Percentiles rank a stretch among this genome's conserved stretches.
Conservation (phyloP, 2,329 filamentous ascomycete species). For the Aureobasidium namibiae region DNA sequence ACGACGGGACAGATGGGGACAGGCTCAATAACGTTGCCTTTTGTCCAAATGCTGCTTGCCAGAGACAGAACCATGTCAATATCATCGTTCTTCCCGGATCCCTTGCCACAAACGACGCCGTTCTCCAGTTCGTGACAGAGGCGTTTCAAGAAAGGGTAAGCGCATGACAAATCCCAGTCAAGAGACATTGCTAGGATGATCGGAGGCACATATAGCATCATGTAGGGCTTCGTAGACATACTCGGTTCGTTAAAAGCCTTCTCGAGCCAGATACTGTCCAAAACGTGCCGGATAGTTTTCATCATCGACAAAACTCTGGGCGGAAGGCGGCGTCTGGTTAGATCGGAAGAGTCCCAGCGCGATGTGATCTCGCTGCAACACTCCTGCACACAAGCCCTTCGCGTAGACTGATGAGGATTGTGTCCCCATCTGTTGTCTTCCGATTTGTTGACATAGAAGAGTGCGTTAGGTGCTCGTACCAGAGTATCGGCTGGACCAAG, state of each 20-base stretch:
- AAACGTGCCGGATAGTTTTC: background rate
- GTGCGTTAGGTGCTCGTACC: no score
- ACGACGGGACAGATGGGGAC: background rate
- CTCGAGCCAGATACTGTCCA: background rate
- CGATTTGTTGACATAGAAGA: no score
- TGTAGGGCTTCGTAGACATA: background rate
- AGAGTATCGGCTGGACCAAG: no score
- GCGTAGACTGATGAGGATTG: no score
- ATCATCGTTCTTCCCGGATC: background rate
- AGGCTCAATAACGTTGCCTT: background rate
- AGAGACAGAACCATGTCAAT: background rate
- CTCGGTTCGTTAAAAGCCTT: background rate
- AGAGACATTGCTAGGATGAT: background rate
- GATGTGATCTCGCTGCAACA: no score
- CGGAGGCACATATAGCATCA: background rate
- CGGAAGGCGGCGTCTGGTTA: no score
- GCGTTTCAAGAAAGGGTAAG: background rate
- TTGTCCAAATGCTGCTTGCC: background rate
- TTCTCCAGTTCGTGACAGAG: background rate
- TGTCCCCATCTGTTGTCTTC: no score
- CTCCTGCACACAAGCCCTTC: no score
- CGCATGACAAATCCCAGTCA: background rate
- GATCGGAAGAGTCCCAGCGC: no score
- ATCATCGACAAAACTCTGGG: background rate
- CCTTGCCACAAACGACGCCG: background rate